phyloP scores from a whole-genome alignment of 202 grass and related monocot genomes.

The Dendrocalamus latiflorus region DNA sequence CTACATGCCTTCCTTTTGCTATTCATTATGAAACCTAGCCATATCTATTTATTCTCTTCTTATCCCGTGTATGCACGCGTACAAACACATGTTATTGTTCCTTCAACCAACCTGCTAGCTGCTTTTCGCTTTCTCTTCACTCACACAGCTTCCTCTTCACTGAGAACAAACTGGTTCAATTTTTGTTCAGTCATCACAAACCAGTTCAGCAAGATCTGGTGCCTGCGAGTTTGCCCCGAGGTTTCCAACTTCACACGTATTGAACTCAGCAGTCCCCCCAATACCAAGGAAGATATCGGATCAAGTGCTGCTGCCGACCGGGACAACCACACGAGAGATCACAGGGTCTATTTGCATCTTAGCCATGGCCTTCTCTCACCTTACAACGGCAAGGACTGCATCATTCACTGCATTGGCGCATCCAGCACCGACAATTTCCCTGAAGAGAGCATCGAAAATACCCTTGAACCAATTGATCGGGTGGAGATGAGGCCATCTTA shows the following conservation, averaged over 20 bases:
- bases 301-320: conserved; percentile 31
- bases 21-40: too few relatives aligned
- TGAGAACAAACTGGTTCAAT: neutral
- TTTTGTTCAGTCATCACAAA: conserved; percentile 46
- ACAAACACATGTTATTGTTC: too few relatives aligned
- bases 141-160: too few relatives aligned
- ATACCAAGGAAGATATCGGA: neutral
- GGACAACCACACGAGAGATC: conserved; percentile 25
- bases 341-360: conserved; percentile 45
- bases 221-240: conserved; percentile 50
- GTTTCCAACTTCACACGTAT: conserved; percentile 35
- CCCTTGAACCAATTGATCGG: conserved; percentile 39
- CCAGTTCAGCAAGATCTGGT: conserved; percentile 53
- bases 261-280: conserved; percentile 6
- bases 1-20: too few relatives aligned
- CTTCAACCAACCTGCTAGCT: neutral
- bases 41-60: too few relatives aligned
- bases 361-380: conserved; percentile 16
- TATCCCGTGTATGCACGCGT: too few relatives aligned
- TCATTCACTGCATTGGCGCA: conserved; percentile 44
- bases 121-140: neutral
- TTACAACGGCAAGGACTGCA: conserved; percentile 16
- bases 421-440: conserved; percentile 87
- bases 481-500: conserved; percentile 41
- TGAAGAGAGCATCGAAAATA: conserved; percentile 66